These are phyloP conservation scores for Tolypocladium guangdongense DNA, from an alignment of 2,329 filamentous ascomycete genomes.

Conservation along the genomic window DNA sequence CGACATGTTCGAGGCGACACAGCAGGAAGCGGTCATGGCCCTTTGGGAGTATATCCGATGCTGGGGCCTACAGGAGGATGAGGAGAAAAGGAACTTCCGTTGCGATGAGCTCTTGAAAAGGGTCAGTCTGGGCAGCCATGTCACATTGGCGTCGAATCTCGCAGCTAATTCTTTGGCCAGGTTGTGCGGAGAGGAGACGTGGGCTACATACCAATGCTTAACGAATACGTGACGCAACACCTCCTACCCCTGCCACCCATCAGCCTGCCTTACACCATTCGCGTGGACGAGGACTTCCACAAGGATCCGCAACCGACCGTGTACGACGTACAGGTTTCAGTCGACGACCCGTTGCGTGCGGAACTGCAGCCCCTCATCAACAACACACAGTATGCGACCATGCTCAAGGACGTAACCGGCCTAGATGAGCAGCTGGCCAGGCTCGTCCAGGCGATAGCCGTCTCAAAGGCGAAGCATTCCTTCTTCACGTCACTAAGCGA, in stretches of 20 bases:
- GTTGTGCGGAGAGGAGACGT: constrained; percentile 63
- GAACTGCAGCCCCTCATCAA: constrained; percentile 55
- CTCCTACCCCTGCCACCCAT: constrained; percentile 71
- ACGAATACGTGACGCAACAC: constrained; percentile 69
- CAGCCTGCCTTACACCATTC: constrained; percentile 82
- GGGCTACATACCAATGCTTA: constrained; percentile 77
- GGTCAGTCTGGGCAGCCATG: constrained; percentile 34
- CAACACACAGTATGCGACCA: constrained; percentile 58
- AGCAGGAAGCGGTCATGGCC: constrained; percentile 78
- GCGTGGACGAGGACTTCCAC: constrained; percentile 77
- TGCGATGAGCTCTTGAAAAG: constrained; percentile 75
- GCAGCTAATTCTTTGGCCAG: constrained; percentile 28
- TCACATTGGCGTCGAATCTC: background rate
- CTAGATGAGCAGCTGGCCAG: constrained; percentile 81
- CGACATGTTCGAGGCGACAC: constrained; percentile 77
- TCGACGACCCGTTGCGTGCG: constrained; percentile 70
- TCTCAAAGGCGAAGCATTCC: constrained; percentile 80
- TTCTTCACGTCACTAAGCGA: constrained; percentile 72
- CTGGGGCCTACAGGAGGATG: constrained; percentile 81
- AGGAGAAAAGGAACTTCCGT: constrained; percentile 85
- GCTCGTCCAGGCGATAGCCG: constrained; percentile 69
- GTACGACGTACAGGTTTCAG: constrained; percentile 77
- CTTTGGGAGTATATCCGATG: constrained; percentile 92
- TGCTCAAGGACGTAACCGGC: constrained; percentile 62
- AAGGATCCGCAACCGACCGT: constrained; percentile 66